Base-by-base conservation (phyloP, 176 grass and related monocot genomes). In the Juncus effusus region DNA sequence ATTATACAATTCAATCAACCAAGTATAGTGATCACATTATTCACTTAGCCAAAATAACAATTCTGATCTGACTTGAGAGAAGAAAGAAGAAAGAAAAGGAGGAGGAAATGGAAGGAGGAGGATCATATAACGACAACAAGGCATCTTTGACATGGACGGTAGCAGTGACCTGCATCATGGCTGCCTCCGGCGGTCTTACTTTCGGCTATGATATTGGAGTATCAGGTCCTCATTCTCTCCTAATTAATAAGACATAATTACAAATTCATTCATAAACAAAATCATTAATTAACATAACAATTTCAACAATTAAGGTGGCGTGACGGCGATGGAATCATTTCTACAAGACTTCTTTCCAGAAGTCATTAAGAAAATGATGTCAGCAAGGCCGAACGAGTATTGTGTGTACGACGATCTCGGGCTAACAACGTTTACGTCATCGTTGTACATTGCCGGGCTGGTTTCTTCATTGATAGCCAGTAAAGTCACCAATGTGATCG, bases 371-470 rank as follows among this genome's bases (percentile, higher is more conserved):
- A 75, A 50, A 68, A 86, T 74, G 69, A 61, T 36, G 10, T 51
- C 51, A 5, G 62, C 68, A 15, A 74, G 77, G 62, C 67, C 47
- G 13, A 63, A 82, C 40, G 79, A 64, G 77, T 92, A 81, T 81
- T 92, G 88, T 78, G 74, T 78, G 62, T 92, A 76, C 73, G 81
- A 92, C 81, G 84, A 75, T 78, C 84, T 81, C 59, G 54, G 86
- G 10, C 88, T 92, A 13, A 79, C 80, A 72, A 74, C 78, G 16
- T 92, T 92, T 81, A 92, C 88, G 1, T 92, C 88, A 6, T 92
- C 88, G 5, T 75, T 92, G 41, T 92, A 92, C 74, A 28, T 86
- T 42, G 79, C 84, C 10, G 79, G 79, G 39, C 0, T 74, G 42
- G 49, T 74, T 9, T 56, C 84, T 40, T 82, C 79, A 10, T 40